Evolutionary conservation across 2,329 filamentous ascomycete genomes (phyloP).

Genomic region (Metarhizium sp.): DNA sequence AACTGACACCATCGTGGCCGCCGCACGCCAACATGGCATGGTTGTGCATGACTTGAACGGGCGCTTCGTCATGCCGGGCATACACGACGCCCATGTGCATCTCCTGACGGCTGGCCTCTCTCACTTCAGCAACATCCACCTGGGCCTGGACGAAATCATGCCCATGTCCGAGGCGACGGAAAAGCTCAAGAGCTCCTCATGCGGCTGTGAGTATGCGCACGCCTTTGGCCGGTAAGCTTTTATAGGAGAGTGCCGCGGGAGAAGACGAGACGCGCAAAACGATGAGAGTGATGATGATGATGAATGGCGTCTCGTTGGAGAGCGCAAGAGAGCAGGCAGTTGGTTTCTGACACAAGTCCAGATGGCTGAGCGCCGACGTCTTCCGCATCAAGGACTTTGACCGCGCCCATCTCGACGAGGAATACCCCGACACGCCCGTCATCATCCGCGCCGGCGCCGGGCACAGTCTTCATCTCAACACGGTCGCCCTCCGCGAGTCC

Average conservation of each 20-base stretch:
- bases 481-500: not conserved
- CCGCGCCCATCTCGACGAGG: constrained; percentile 1
- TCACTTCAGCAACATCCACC: not conserved
- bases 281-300: no score
- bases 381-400: not conserved
- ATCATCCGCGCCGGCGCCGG: constrained; percentile 2
- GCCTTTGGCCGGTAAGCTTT: constrained; percentile 1
- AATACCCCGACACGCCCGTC: not conserved
- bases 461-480: constrained; percentile 1
- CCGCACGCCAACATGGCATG: no score
- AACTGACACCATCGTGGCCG: no score
- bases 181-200: not conserved
- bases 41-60: no score
- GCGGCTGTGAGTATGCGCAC: constrained; percentile 1
- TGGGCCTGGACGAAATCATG: not conserved
- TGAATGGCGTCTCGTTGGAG: no score
- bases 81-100: constrained; percentile 4
- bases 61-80: constrained; percentile 1
- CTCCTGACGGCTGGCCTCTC: not conserved
- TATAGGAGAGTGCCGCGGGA: no score
- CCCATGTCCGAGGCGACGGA: not conserved
- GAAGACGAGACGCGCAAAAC: no score
- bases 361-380: not conserved
- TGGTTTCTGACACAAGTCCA: not conserved
- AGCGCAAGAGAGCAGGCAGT: no score